Conservation (phyloP, 2,329 filamentous ascomycete genomes). For the Fusarium mangiferae region DNA sequence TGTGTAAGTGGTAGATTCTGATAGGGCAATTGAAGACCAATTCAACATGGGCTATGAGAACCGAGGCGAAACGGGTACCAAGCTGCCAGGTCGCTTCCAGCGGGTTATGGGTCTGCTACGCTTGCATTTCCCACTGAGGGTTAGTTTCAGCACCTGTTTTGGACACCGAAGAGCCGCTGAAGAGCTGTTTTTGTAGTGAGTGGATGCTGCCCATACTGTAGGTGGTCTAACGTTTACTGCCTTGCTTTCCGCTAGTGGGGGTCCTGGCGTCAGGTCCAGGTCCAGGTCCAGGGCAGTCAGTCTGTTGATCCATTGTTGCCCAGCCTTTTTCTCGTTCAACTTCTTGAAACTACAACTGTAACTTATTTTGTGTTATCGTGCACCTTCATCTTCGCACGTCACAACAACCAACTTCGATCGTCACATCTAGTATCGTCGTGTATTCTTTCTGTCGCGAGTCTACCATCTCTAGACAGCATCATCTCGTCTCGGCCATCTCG, state of each 20-base stretch:
- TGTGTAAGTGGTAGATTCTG: constrained; percentile 24
- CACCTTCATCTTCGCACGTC: constrained; percentile 3
- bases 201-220: not conserved
- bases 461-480: not conserved
- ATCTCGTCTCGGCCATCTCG: not conserved
- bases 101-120: constrained; percentile 6
- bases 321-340: constrained; percentile 24
- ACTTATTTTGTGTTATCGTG: constrained; percentile 8
- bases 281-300: not conserved
- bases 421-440: not conserved
- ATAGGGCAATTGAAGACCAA: constrained; percentile 31
- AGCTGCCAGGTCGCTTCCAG: not conserved
- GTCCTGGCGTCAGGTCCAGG: constrained; percentile 16
- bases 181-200: constrained; percentile 1
- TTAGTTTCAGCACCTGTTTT: constrained; percentile 24
- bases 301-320: constrained; percentile 17
- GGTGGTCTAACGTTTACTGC: not conserved
- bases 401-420: not conserved
- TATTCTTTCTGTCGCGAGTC: not conserved
- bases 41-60: not conserved
- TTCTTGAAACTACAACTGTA: constrained; percentile 7
- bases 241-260: constrained; percentile 21
- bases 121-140: not conserved
- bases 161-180: constrained; percentile 17
- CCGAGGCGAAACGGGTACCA: constrained; percentile 5